A percentile compares a stretch with the other conserved stretches of the same genome.
phyloP scores from a whole-genome alignment of 2,329 filamentous ascomycete species.

The Ophiostoma angusticollis region DNA sequence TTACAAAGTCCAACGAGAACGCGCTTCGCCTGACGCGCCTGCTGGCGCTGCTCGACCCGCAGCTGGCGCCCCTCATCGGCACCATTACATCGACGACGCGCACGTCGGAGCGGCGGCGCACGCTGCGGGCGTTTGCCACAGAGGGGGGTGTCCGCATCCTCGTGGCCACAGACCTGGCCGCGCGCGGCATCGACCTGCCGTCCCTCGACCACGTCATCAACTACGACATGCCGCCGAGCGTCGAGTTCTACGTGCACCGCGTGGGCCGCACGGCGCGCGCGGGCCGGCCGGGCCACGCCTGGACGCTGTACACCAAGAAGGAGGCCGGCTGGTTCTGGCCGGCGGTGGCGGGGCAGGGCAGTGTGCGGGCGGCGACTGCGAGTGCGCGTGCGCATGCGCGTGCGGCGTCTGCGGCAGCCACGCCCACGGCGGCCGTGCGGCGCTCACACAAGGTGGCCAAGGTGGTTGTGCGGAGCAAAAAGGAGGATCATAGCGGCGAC shows the following conservation, averaged over 20 bases:
- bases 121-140: conserved; percentile 51
- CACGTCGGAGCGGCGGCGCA: conserved; percentile 55
- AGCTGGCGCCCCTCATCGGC: conserved; percentile 43
- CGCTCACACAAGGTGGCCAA: conserved; percentile 34
- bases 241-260: conserved; percentile 78
- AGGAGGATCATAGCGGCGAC: conserved; percentile 8
- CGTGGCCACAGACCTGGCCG: conserved; percentile 85
- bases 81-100: conserved; percentile 68
- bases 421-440: conserved; percentile 18
- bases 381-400: too few relatives aligned
- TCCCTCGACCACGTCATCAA: conserved; percentile 77
- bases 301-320: conserved; percentile 70
- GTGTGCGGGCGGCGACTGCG: conserved; percentile 29
- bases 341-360: conserved; percentile 51
- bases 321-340: conserved; percentile 91
- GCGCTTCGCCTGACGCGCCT: conserved; percentile 78
- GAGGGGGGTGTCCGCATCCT: conserved; percentile 53
- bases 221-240: conserved; percentile 76
- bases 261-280: conserved; percentile 84
- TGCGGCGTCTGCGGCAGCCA: too few relatives aligned
- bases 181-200: conserved; percentile 75
- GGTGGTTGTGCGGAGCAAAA: conserved; percentile 23
- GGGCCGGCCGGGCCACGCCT: conserved; percentile 61
- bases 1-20: conserved; percentile 81
- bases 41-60: conserved; percentile 52